Conservation (phyloP, 768 basidiomycete genomes). For the Nidularia sp. region DNA sequence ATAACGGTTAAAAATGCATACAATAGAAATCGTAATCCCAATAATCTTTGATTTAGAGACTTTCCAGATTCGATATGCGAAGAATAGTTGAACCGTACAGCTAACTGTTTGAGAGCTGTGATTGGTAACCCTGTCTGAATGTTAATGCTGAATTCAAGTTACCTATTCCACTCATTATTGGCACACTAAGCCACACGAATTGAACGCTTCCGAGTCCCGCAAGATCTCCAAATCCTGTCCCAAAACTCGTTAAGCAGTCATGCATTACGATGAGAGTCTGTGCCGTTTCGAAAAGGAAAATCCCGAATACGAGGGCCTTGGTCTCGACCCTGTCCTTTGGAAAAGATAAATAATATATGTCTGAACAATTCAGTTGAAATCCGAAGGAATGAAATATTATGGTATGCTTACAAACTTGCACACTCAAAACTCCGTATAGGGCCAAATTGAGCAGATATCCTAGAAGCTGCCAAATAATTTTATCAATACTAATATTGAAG, state of each 20-base stretch:
- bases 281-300: slow-evolving; percentile 16
- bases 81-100: slow-evolving; percentile 16
- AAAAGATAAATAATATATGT: slow-evolving; percentile 20
- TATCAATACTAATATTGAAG: no score
- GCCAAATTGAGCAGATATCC: slow-evolving; percentile 19
- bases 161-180: slow-evolving; percentile 19
- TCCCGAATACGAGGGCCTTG: slow-evolving; percentile 18
- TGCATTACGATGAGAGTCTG: slow-evolving; percentile 17
- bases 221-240: slow-evolving; percentile 14
- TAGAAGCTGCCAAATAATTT: slow-evolving; percentile 9
- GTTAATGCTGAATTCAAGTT: neutral
- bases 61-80: slow-evolving; percentile 15
- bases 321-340: slow-evolving; percentile 14
- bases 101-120: no score
- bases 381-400: neutral
- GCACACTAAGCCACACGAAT: slow-evolving; percentile 16
- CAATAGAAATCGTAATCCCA: no score
- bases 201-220: slow-evolving; percentile 16
- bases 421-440: slow-evolving; percentile 15
- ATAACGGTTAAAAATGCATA: no score
- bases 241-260: slow-evolving; percentile 19
- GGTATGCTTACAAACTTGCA: slow-evolving; percentile 19
- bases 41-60: no score
- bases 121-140: no score
- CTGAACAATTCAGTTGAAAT: slow-evolving; percentile 1